These are phyloP conservation scores for Spergularia azorica DNA, from an alignment of 179 eudicot species.

Conservation along the genomic window DNA sequence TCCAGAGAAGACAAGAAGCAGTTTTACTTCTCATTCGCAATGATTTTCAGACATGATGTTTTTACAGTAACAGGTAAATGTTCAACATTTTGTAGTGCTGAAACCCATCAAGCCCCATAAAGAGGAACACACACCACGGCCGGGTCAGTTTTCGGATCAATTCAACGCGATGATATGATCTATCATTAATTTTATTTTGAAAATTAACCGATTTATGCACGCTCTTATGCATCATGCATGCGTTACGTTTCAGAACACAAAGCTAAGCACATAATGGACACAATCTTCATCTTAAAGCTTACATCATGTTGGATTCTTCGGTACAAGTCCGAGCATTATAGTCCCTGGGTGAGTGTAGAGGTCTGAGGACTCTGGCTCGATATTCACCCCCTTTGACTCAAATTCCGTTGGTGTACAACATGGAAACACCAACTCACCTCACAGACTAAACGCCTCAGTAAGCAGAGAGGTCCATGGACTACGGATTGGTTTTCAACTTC, in stretches of 20 bases:
- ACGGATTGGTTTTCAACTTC: no score
- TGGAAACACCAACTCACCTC: no score
- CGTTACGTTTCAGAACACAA: background rate
- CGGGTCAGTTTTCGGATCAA: background rate
- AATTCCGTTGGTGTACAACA: no score
- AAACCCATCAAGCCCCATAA: conserved; percentile 10
- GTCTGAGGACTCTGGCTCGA: no score
- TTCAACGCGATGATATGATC: background rate
- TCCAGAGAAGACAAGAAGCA: conserved; percentile 20
- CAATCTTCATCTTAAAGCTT: background rate
- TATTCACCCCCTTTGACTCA: no score
- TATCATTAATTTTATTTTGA: background rate
- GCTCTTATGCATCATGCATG: conserved; percentile 3
- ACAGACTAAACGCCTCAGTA: no score
- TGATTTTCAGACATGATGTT: conserved; percentile 24
- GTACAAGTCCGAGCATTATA: no score
- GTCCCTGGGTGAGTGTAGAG: no score
- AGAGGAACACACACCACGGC: conserved; percentile 13
- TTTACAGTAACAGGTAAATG: conserved; percentile 3
- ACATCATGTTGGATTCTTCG: no score
- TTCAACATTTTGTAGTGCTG: conserved; percentile 28
- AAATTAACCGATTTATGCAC: background rate
- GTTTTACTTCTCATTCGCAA: conserved; percentile 23
- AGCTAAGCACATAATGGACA: background rate
- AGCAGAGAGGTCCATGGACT: no score